phyloP scores from a whole-genome alignment of 1,284 basidiomycete species.

The Boletus sp. region DNA sequence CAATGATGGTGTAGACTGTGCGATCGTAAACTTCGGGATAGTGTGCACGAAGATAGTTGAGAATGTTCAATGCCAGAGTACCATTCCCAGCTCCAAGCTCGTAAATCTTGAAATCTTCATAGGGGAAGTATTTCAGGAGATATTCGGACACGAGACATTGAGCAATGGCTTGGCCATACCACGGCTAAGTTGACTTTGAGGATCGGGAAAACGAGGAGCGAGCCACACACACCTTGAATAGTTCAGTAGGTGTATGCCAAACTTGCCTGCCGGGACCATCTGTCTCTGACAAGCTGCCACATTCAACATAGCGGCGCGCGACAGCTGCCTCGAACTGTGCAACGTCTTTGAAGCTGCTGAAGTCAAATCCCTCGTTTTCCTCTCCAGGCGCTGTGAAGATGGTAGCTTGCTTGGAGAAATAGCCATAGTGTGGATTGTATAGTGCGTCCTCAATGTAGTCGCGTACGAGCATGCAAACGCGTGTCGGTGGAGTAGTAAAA shows the following conservation, averaged over 20 bases:
- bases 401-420: constrained; percentile 89
- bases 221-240: constrained; percentile 79
- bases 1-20: constrained; percentile 89
- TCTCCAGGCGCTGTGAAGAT: constrained; percentile 74
- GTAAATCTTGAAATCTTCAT: constrained; percentile 93
- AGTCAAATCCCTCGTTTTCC: constrained; percentile 56
- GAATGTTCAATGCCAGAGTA: constrained; percentile 84
- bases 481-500: constrained; percentile 63
- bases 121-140: constrained; percentile 90
- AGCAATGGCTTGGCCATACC: constrained; percentile 89
- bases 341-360: constrained; percentile 62
- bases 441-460: constrained; percentile 97
- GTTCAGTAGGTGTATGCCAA: constrained; percentile 98
- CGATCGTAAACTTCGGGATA: constrained; percentile 92
- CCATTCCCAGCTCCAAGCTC: constrained; percentile 98
- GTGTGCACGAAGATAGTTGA: constrained; percentile 72
- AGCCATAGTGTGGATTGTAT: constrained; percentile 97
- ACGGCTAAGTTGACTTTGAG: constrained; percentile 56
- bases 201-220: constrained; percentile 6
- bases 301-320: constrained; percentile 69
- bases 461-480: constrained; percentile 90
- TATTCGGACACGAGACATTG: constrained; percentile 88
- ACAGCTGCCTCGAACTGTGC: constrained; percentile 81
- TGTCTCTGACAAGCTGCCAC: constrained; percentile 53
- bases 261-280: constrained; percentile 84